A percentile compares a stretch with the other conserved stretches of the same genome.
Conservation (phyloP, 176 grass and related monocot genomes). For the Chloris gayana region DNA sequence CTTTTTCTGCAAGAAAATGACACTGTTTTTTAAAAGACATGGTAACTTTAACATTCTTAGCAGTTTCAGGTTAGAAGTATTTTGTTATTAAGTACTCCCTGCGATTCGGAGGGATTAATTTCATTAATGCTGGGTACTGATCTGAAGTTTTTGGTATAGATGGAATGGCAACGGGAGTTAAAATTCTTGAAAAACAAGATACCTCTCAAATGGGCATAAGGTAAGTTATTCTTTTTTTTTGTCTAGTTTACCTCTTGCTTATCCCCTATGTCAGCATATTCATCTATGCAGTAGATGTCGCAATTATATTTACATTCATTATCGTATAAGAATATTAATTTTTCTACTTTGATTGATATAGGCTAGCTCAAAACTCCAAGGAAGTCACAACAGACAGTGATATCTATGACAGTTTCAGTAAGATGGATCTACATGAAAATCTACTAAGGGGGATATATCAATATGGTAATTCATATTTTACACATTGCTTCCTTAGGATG, state of each 20-base stretch:
- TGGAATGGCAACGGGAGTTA: conserved; percentile 31
- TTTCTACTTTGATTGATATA: conserved; percentile 14
- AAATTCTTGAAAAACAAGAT: conserved; percentile 51
- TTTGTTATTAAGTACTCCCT: conserved; percentile 13
- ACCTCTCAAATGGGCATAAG: conserved; percentile 38
- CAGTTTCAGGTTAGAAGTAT: conserved; percentile 3
- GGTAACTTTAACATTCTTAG: background rate
- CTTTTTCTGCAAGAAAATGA: background rate
- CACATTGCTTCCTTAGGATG: conserved; percentile 4
- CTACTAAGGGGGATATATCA: conserved; percentile 70
- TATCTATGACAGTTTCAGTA: conserved; percentile 62
- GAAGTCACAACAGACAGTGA: conserved; percentile 42
- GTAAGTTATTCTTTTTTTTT: conserved; percentile 27
- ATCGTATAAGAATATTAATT: conserved; percentile 36
- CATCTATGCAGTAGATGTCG: background rate
- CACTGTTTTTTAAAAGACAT: conserved; percentile 1
- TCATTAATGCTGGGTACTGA: conserved; percentile 1
- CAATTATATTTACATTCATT: background rate
- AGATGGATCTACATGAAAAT: conserved; percentile 70
- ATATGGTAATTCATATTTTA: conserved; percentile 53
- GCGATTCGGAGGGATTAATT: too few species aligned
- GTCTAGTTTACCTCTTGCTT: background rate
- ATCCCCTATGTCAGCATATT: background rate
- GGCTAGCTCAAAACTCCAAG: conserved; percentile 12
- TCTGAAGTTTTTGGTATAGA: conserved; percentile 30